Percentiles rank a stretch among this genome's conserved stretches.
Conservation (phyloP, 371 early-diverging fungal genomes). For the Chytridium lagenaria region DNA sequence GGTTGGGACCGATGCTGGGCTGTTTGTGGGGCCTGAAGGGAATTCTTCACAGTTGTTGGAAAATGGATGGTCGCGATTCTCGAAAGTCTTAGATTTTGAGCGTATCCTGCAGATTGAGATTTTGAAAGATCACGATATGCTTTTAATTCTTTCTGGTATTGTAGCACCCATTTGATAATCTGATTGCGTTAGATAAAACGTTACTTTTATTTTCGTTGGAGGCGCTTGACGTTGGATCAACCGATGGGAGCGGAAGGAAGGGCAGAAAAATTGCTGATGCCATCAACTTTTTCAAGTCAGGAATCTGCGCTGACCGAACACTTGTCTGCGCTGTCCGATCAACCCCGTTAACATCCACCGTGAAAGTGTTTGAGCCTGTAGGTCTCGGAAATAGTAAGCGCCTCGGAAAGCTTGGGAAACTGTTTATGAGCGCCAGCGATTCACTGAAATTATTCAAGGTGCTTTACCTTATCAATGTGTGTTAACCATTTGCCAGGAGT, state of each 20-base stretch:
- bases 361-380: conserved; percentile 76
- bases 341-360: conserved; percentile 68
- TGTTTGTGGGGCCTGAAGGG: conserved; percentile 61
- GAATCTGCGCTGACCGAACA: conserved; percentile 71
- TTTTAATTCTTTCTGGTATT: conserved; percentile 77
- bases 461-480: not conserved
- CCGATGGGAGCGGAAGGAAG: conserved; percentile 30
- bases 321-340: conserved; percentile 79
- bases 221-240: conserved; percentile 23
- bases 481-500: conserved; percentile 61
- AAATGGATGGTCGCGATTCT: conserved; percentile 27
- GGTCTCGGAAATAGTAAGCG: conserved; percentile 61
- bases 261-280: conserved; percentile 76
- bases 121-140: conserved; percentile 70
- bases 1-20: conserved; percentile 86
- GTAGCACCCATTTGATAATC: not conserved
- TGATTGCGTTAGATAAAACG: conserved; percentile 65
- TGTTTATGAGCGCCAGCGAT: conserved; percentile 55
- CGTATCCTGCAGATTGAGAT: conserved; percentile 88
- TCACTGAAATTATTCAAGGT: conserved; percentile 68
- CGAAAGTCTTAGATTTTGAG: conserved; percentile 74
- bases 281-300: conserved; percentile 84
- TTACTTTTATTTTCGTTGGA: conserved; percentile 71
- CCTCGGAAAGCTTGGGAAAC: conserved; percentile 43
- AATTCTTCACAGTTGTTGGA: not conserved